Conservation (phyloP, 2,329 filamentous ascomycete genomes). For the Chaetomium strumarium region DNA sequence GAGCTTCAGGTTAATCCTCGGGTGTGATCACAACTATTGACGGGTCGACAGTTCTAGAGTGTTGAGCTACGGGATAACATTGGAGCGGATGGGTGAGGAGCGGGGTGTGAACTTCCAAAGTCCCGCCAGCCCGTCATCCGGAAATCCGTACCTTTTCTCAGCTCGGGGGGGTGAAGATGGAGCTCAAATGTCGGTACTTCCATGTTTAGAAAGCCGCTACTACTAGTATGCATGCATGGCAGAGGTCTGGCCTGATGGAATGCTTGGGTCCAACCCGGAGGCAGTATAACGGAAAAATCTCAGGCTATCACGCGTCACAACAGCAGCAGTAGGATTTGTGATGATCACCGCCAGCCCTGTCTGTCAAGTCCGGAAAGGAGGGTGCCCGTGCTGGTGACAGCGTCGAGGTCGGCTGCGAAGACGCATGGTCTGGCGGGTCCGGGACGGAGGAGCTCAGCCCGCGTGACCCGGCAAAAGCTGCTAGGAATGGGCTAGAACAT, state of each 20-base stretch:
- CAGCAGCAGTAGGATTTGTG: not conserved
- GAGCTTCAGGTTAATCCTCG: not conserved
- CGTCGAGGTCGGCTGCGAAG: not conserved
- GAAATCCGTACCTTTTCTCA: not conserved
- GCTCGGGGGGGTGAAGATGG: not conserved
- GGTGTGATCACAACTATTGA: no score
- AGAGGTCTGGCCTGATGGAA: not conserved
- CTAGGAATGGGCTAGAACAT: conserved; percentile 9
- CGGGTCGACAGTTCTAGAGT: no score
- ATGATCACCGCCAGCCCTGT: conserved; percentile 4
- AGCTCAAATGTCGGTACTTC: not conserved
- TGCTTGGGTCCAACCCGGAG: not conserved
- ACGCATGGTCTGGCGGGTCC: not conserved
- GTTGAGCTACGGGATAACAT: not conserved
- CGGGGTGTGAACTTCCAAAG: not conserved
- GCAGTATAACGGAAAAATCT: conserved; percentile 1
- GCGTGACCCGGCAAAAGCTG: conserved; percentile 12
- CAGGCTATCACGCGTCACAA: conserved; percentile 4
- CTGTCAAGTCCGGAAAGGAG: not conserved
- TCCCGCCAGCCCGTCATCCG: not conserved
- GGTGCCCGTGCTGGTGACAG: not conserved
- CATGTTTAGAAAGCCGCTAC: not conserved
- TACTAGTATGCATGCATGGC: conserved; percentile 2
- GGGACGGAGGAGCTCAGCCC: not conserved
- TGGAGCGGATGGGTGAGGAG: not conserved